Conservation (phyloP, 2,329 filamentous ascomycete species). For the Fusarium staphyleae region DNA sequence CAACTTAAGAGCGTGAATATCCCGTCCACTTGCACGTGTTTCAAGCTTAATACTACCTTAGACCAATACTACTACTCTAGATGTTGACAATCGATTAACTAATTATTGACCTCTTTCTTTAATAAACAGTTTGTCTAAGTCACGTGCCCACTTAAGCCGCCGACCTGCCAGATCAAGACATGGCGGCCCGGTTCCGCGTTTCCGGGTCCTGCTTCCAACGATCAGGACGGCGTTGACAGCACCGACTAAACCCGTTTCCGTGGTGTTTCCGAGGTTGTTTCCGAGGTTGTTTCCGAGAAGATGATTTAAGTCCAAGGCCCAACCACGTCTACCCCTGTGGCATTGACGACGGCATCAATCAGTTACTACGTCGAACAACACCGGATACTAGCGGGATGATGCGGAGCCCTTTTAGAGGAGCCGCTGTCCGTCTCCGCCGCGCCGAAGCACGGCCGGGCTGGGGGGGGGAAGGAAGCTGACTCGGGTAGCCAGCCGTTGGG, state of each 20-base stretch:
- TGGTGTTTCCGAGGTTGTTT: background rate
- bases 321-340: background rate
- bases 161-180: background rate
- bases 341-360: too few relatives aligned
- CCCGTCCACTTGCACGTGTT: background rate
- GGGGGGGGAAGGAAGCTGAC: slow-evolving; percentile 6
- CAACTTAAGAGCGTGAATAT: slow-evolving; percentile 26
- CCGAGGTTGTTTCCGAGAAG: background rate
- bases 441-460: background rate
- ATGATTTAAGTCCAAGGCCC: background rate
- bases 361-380: background rate
- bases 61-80: background rate
- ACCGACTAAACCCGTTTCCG: background rate
- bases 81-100: background rate
- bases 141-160: too few relatives aligned
- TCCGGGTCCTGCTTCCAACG: background rate
- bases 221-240: background rate
- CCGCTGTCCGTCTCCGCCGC: background rate
- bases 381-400: too few relatives aligned
- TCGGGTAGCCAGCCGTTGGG: slow-evolving; percentile 13
- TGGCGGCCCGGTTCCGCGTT: background rate
- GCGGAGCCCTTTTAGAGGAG: too few relatives aligned
- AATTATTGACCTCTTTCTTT: background rate
- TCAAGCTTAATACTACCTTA: background rate
- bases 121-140: too few relatives aligned